Conservation (phyloP, 768 basidiomycete genomes). For the Cyclocybe cylindracea region DNA sequence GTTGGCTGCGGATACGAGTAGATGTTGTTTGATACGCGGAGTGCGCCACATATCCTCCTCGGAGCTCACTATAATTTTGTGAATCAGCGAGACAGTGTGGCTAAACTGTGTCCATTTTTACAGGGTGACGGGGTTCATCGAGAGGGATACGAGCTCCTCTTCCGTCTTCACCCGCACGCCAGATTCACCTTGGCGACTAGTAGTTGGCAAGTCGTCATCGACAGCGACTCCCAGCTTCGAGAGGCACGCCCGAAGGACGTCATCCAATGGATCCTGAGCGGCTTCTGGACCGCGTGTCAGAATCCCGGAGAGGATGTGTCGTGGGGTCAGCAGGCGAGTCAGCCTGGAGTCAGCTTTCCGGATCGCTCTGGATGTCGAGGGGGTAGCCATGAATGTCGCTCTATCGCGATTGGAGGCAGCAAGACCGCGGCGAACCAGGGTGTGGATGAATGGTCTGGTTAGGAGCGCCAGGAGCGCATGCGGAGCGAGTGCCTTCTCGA, state of each 20-base stretch:
- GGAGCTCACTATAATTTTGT: slow-evolving; percentile 4
- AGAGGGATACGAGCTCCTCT: slow-evolving; percentile 5
- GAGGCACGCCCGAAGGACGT: slow-evolving; percentile 29
- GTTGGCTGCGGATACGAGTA: too few relatives aligned
- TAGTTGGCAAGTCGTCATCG: slow-evolving; percentile 1
- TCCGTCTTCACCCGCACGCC: slow-evolving; percentile 17
- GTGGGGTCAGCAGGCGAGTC: slow-evolving; percentile 37
- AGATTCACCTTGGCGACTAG: slow-evolving; percentile 11
- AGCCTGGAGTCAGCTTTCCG: slow-evolving; percentile 6
- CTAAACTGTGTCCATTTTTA: not conserved
- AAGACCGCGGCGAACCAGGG: slow-evolving; percentile 37
- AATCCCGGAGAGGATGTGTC: slow-evolving; percentile 44
- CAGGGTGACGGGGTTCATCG: not conserved
- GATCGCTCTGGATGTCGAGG: slow-evolving; percentile 12
- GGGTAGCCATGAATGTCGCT: slow-evolving; percentile 8
- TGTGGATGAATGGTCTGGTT: slow-evolving; percentile 33
- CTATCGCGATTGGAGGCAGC: slow-evolving; percentile 36
- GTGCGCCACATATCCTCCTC: slow-evolving; percentile 22
- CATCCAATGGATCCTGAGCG: slow-evolving; percentile 13
- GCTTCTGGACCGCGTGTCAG: slow-evolving; percentile 26
- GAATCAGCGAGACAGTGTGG: not conserved
- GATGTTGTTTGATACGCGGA: slow-evolving; percentile 24
- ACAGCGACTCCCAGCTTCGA: slow-evolving; percentile 27
- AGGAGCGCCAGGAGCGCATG: slow-evolving; percentile 39
- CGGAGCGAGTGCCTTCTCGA: slow-evolving; percentile 40